Evolutionary conservation across 1,139 yeast genomes (phyloP), one percentile per base, ranked within the genome.

Genomic region (Suhomyces coccinellae): DNA sequence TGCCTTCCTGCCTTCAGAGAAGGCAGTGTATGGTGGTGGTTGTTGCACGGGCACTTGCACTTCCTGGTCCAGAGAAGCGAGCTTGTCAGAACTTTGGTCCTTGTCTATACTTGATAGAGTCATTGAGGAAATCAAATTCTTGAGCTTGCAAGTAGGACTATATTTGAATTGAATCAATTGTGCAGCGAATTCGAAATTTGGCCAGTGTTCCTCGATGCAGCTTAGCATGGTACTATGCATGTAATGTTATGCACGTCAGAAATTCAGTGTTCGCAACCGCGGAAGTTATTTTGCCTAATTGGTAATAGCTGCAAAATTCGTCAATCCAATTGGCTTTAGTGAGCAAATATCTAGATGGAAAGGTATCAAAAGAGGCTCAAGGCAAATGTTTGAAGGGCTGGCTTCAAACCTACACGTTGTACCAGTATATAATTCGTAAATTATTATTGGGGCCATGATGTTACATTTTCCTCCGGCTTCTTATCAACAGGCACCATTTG

Each of bases 1-100:
- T 0, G 47, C 36, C 40, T 50, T 56, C 47, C 72, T 59, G 6
- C 30, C 34, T 2, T 28, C 34, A 1, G 55, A 32, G 36, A 58
- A 52, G 1, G 54, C 52, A 1, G 58, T 47, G 13, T 49, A 47
- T 7, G 48, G 44, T 9, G 42, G 33, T 6, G 24, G 30, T 14
- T 35, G 38, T 12, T 35, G 38, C 2, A 26, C 38, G 3, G 38
- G 38, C 8, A 35, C 5, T 15, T n/a, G 5, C 13, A 26, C 24
- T 14, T 35, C 38, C n/a, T n/a, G 24, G 14, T 35, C 38, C 31
- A 14, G 24, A 6, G 38, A 9, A 6, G 9, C 16, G 24, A 20
- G 31, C 8, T 17, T 24, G 14, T 26, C 22, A 5, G 38, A 35
- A 26, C 10, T 10, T 6, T 5, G 31, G 17, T 35, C 38, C 17